Conservation (phyloP, 2,329 filamentous ascomycete species). For the Verticillium albo-atrum region DNA sequence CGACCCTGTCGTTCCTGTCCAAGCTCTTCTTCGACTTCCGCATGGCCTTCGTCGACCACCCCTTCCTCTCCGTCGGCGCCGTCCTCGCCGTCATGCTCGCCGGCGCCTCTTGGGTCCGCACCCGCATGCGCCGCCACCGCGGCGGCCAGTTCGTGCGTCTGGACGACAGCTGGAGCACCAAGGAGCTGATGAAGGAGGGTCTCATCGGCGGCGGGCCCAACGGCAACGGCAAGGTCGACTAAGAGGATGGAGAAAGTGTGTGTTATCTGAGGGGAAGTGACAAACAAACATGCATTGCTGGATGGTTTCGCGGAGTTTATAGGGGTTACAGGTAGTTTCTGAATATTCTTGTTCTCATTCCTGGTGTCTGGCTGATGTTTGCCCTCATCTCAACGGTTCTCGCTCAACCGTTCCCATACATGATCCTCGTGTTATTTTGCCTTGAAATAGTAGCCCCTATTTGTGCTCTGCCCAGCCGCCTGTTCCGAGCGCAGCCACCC, state of each 20-base stretch:
- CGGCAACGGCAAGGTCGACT: slow-evolving; percentile 48
- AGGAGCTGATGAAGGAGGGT: slow-evolving; percentile 61
- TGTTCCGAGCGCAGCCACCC: no score
- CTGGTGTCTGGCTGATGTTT: background rate
- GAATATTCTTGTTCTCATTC: background rate
- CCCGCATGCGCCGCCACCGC: slow-evolving; percentile 47
- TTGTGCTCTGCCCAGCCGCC: no score
- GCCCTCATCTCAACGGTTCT: no score
- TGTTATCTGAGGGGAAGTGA: background rate
- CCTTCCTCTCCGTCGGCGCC: slow-evolving; percentile 53
- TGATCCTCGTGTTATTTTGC: no score
- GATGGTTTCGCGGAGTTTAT: background rate
- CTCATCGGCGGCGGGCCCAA: slow-evolving; percentile 49
- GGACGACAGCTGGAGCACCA: slow-evolving; percentile 48
- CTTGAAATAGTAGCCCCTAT: no score
- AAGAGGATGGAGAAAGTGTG: background rate
- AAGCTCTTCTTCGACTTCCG: slow-evolving; percentile 67
- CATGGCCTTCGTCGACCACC: slow-evolving; percentile 54
- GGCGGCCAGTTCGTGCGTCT: slow-evolving; percentile 55
- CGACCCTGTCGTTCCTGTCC: slow-evolving; percentile 68
- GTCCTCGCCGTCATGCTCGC: slow-evolving; percentile 53
- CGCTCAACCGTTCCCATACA: no score
- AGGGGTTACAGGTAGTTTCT: background rate
- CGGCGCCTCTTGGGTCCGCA: slow-evolving; percentile 47
- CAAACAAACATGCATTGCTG: background rate